Base-by-base conservation (phyloP, 148 eudicot genomes). In the Euryodendron excelsum region DNA sequence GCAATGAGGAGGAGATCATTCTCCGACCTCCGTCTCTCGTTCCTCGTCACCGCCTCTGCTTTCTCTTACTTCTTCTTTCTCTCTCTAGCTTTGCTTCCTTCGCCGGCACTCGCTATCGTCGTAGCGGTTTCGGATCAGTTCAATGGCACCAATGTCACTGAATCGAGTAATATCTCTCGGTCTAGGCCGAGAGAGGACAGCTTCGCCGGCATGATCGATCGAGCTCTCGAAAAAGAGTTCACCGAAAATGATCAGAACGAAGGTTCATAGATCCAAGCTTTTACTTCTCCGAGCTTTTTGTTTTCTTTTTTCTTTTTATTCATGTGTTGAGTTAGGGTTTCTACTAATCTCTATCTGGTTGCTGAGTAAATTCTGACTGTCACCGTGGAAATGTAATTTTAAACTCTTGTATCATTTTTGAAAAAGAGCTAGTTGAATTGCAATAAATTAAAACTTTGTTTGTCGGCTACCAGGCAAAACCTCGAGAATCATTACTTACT, bases 181-280 rank as follows among this genome's bases (percentile, higher is more conserved):
- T 75, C 85, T 3, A 81, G 39, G 64, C 41, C 68, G 27, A 82
- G 66, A 76, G 88, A 84, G 48, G 85, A 81, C 50, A 88, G 91
- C 78, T 88, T 90, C 18, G 91, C 91, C 28, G 94, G 82, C 60
- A 90, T 90, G 84, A 82, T 90, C 80, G 91, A 90, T 88, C 91
- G 91, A 30, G 94, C 94, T 53, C 84, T 90, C 30, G 87, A 88
- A 77, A 90, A 90, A 56, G 94, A 90, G 76, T 90, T 90, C 56
- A 84, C 90, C 4, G 94, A 90, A 25, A 85, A 79, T 73, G 94
- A 90, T 71, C 91, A 88, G 66, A 82, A 62, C 78, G 94, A 87
- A 85, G 91, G 94, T 88, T 18, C 47, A 21, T 55, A 79, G 90
- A 88, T 88, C 88, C 85, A 82, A 78, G 59, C 41, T 69, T 78